Conservation (phyloP, 345 rosid genomes). For the Rhizophora mangle region DNA sequence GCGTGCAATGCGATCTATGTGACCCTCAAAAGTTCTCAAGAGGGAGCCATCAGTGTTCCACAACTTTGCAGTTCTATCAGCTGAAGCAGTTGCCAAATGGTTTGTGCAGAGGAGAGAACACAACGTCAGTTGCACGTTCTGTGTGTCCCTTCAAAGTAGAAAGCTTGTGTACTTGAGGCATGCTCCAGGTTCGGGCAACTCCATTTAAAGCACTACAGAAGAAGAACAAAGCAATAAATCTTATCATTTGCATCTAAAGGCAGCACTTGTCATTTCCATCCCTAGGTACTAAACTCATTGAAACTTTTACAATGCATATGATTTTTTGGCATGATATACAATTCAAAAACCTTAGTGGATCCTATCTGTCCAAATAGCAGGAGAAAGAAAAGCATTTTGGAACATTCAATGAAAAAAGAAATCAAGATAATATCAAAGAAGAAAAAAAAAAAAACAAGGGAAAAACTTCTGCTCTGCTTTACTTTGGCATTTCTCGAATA, state of each 20-base stretch:
- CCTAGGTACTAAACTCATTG: no score
- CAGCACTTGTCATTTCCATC: no score
- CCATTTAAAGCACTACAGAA: constrained; percentile 70
- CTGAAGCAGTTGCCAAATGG: constrained; percentile 87
- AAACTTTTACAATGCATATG: no score
- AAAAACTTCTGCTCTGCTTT: no score
- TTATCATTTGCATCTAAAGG: constrained; percentile 11
- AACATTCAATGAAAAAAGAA: no score
- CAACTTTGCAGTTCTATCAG: constrained; percentile 90
- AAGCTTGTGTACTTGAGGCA: constrained; percentile 62
- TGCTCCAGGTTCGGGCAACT: constrained; percentile 81
- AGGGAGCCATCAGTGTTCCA: constrained; percentile 86
- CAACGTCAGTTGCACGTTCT: constrained; percentile 89
- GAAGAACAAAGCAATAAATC: constrained; percentile 17
- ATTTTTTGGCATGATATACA: no score
- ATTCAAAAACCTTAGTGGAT: no score
- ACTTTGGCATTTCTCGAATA: no score
- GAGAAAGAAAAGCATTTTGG: no score
- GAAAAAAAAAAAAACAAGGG: no score
- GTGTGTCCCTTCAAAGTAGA: constrained; percentile 77
- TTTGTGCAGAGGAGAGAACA: constrained; percentile 72
- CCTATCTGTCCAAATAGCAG: no score
- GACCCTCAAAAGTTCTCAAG: constrained; percentile 75
- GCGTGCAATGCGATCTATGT: constrained; percentile 89
- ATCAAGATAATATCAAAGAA: no score